Conservation (phyloP, 73 alveolate species). For the Paramecium primaurelia region DNA sequence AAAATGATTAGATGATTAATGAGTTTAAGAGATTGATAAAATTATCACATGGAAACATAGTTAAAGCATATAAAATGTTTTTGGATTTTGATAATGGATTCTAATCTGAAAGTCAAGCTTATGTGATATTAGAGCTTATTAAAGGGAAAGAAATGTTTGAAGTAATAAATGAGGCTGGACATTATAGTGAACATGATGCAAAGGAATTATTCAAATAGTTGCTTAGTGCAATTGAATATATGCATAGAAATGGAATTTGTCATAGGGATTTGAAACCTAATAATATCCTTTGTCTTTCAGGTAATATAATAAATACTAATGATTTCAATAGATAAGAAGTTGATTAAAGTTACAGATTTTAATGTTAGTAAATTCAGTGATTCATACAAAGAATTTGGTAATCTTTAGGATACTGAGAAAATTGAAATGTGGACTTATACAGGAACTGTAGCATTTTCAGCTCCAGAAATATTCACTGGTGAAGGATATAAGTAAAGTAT, state of each 20-base stretch:
- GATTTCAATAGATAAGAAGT: neutral
- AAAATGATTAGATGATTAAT: constrained; percentile 15
- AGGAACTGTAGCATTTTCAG: constrained; percentile 63
- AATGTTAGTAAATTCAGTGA: constrained; percentile 55
- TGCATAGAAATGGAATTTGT: constrained; percentile 57
- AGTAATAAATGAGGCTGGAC: constrained; percentile 47
- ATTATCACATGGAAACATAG: constrained; percentile 52
- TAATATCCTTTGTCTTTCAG: constrained; percentile 45
- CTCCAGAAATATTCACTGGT: constrained; percentile 58
- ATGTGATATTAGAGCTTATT: constrained; percentile 48
- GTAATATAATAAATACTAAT: neutral
- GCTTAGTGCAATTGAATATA: constrained; percentile 44
- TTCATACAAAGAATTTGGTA: constrained; percentile 48
- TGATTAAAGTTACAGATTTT: constrained; percentile 60
- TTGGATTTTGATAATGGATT: constrained; percentile 43
- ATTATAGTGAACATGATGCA: constrained; percentile 57
- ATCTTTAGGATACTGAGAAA: constrained; percentile 35
- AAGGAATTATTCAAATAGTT: constrained; percentile 24
- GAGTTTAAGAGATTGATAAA: constrained; percentile 51
- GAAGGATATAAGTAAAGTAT: constrained; percentile 48
- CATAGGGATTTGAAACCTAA: constrained; percentile 64
- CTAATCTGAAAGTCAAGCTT: constrained; percentile 45
- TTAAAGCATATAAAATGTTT: constrained; percentile 49
- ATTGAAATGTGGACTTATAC: constrained; percentile 64
- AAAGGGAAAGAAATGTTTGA: constrained; percentile 64